These are phyloP conservation scores for Aplosporella prunicola DNA, from an alignment of 2,329 filamentous ascomycete species.

Conservation along the genomic window DNA sequence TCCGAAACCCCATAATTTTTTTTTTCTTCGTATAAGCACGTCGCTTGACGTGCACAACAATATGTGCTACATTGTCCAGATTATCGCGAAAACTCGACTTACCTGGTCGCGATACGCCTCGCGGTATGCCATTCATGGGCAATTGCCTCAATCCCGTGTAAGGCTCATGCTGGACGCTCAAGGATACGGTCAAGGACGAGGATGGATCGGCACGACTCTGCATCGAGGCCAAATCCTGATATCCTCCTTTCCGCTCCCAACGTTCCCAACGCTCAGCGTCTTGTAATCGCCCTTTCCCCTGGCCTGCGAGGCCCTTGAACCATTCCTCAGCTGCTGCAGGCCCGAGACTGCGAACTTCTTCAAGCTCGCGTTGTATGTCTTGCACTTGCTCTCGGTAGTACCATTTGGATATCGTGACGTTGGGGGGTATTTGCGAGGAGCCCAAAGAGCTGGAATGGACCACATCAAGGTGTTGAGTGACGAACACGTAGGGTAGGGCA, in stretches of 20 bases:
- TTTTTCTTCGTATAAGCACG: too few species aligned
- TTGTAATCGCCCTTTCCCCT: conserved; percentile 50
- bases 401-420: conserved; percentile 51
- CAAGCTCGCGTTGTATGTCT: conserved; percentile 52
- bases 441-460: conserved; percentile 49
- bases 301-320: conserved; percentile 61
- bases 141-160: conserved; percentile 2
- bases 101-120: conserved; percentile 5
- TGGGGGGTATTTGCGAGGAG: conserved; percentile 36
- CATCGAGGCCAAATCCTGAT: conserved; percentile 1
- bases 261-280: conserved; percentile 65
- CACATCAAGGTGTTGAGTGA: conserved; percentile 53
- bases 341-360: conserved; percentile 57
- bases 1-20: too few species aligned
- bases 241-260: conserved; percentile 47
- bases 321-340: conserved; percentile 63
- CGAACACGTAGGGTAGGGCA: conserved; percentile 59
- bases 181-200: background rate
- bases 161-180: conserved; percentile 1
- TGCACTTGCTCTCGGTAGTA: conserved; percentile 57
- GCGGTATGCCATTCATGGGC: conserved; percentile 10
- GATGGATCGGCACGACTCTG: conserved; percentile 1
- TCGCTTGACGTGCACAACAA: too few species aligned
- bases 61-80: too few species aligned
- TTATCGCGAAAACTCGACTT: conserved; percentile 1